phyloP scores from a whole-genome alignment of 352 stramenopile genomes.

The Pythium chondricola region DNA sequence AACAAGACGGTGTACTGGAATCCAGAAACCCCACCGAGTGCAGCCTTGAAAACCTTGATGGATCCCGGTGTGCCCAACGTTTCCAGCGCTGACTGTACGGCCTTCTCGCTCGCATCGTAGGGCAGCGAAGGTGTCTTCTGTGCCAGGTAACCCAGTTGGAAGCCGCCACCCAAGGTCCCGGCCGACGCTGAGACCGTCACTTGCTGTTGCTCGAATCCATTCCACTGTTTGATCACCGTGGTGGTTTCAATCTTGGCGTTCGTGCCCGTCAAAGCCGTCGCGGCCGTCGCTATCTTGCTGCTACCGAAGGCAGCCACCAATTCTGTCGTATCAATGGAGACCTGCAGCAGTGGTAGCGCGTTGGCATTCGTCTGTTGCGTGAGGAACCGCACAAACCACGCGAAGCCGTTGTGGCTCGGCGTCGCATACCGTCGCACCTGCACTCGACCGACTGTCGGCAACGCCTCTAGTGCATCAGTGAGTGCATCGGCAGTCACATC shows the following conservation, averaged over 20 bases:
- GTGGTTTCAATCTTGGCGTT: conserved; percentile 64
- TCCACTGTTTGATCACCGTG: conserved; percentile 82
- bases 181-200: conserved; percentile 64
- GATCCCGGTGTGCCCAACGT: conserved; percentile 31
- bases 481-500: conserved; percentile 77
- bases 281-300: conserved; percentile 25
- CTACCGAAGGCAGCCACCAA: conserved; percentile 47
- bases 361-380: conserved; percentile 42
- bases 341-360: conserved; percentile 43
- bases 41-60: conserved; percentile 54
- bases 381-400: conserved; percentile 80
- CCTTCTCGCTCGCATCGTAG: conserved; percentile 50
- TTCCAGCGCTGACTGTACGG: conserved; percentile 48
- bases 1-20: conserved; percentile 70
- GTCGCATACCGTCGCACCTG: conserved; percentile 58
- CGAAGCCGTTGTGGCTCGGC: conserved; percentile 57
- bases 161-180: conserved; percentile 74
- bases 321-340: conserved; percentile 65
- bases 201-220: conserved; percentile 90
- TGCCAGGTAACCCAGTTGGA: conserved; percentile 83
- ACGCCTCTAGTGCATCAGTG: conserved; percentile 59
- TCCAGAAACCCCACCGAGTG: conserved; percentile 26
- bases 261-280: conserved; percentile 63
- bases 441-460: conserved; percentile 83
- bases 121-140: conserved; percentile 67